Conservation (phyloP, 2,329 filamentous ascomycete species). For the Penicillium sp. region DNA sequence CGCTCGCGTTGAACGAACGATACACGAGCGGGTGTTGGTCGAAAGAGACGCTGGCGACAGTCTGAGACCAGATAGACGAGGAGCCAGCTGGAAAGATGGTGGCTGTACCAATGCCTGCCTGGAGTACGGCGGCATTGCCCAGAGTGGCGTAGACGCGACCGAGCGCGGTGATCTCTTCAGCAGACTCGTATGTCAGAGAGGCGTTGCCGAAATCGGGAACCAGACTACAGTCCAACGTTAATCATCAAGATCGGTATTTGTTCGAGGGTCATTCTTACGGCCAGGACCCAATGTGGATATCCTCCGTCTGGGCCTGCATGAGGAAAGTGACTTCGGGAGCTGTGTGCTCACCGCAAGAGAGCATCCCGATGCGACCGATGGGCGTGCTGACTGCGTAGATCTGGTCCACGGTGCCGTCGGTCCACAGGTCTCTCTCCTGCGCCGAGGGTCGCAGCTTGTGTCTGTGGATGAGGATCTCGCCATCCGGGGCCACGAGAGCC, state of each 20-base stretch:
- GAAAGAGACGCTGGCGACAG: background rate
- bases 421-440: background rate
- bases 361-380: background rate
- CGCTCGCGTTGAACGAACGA: background rate
- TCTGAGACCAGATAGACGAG: too few species aligned
- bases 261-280: too few species aligned
- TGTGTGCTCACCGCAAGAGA: background rate
- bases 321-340: background rate
- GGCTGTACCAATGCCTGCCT: background rate
- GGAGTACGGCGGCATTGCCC: background rate
- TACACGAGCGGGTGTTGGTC: background rate
- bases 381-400: background rate
- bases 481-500: background rate
- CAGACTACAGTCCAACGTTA: too few species aligned
- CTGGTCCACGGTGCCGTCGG: background rate
- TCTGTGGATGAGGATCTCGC: background rate
- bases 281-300: background rate
- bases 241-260: too few species aligned
- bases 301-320: background rate
- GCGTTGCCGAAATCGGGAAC: background rate
- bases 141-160: background rate
- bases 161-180: background rate
- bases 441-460: background rate
- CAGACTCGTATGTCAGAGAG: background rate
- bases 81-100: too few species aligned